Evolutionary conservation across 371 early-diverging fungal species (phyloP).

Genomic region (Gilbertella persicaria): DNA sequence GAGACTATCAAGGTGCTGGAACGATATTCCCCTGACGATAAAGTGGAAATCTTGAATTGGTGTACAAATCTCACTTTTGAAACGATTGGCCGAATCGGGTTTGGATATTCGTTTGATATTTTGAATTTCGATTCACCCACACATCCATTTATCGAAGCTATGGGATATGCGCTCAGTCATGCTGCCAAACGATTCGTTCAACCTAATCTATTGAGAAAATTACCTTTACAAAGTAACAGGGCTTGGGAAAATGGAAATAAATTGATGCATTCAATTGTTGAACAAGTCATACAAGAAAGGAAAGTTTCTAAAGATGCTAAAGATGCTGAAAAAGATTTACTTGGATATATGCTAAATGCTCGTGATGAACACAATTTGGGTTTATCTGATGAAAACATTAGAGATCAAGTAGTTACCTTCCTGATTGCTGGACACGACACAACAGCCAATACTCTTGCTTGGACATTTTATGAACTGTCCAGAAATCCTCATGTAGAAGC

Average conservation of each 20-base stretch:
- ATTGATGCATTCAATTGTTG: conserved; percentile 45
- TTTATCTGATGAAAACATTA: conserved; percentile 51
- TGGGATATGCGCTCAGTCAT: conserved; percentile 34
- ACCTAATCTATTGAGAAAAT: conserved; percentile 38
- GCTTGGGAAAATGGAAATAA: conserved; percentile 23
- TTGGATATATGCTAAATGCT: conserved; percentile 60
- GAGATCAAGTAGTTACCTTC: conserved; percentile 60
- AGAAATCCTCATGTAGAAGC: conserved; percentile 43
- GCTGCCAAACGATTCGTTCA: conserved; percentile 21
- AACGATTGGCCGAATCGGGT: conserved; percentile 54
- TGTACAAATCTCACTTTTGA: conserved; percentile 56
- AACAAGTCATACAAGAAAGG: conserved; percentile 37
- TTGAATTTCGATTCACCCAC: conserved; percentile 36
- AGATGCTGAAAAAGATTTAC: conserved; percentile 35
- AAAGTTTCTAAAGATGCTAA: conserved; percentile 31
- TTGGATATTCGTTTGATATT: conserved; percentile 54
- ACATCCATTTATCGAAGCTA: conserved; percentile 53
- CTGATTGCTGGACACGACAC: conserved; percentile 59
- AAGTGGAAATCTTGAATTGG: conserved; percentile 48
- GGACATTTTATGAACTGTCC: conserved; percentile 42
- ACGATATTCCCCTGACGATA: conserved; percentile 32
- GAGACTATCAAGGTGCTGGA: conserved; percentile 36
- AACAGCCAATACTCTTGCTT: conserved; percentile 49
- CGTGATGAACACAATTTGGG: conserved; percentile 38
- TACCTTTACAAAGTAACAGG: conserved; percentile 41